Base-by-base conservation (phyloP, 345 rosid species). In the Eucalyptus sp. region DNA sequence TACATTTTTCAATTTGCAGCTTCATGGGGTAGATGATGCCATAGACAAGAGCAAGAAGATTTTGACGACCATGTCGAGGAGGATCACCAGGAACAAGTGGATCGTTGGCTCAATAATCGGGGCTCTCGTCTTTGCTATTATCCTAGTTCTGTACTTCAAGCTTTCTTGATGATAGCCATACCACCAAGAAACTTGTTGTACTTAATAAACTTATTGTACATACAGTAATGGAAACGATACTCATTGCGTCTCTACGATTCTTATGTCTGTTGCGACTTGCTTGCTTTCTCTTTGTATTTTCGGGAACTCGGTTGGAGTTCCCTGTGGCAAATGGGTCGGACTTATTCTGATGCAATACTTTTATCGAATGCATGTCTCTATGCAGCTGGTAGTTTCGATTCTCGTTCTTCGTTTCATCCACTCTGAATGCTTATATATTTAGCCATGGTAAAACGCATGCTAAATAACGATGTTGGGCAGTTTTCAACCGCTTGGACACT, bases 81-180 rank as follows among this genome's bases (percentile, higher is more conserved):
- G 99, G 93, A 96, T 97, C 91, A 93, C 95, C 50, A 92, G 93
- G 93, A 95, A 96, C 95, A 97, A 96, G 89, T 96, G 97, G 97
- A 94, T 95, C 1, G 88, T 94, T 87, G 92, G 90, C 89, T 92
- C 93, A 17, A 89, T 96, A 31, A 92, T 95, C 18, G 94, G 90
- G 80, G 99, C 95, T 89, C 97, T 97, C 18, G 89, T 95, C 88
- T 88, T 95, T 89, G 96, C 95, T 52, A 94, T 96, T 89, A 84
- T 94, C 90, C 50, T 96, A 50, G 93, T 97, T 90, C 90, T 96
- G 87, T 93, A 92, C 91, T 94, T 89, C 91, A 96, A 97, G 94
- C 93, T 88, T 88, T 90, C 86, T 88, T 50, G 86, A 86, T 79
- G 81, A 20, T 89, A 54, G 14, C 46, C 83, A 71, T 37, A 76